A percentile compares a stretch with the other conserved stretches of the same genome.
phyloP scores from a whole-genome alignment of 2,329 filamentous ascomycete species.

The Colletotrichum salicis region DNA sequence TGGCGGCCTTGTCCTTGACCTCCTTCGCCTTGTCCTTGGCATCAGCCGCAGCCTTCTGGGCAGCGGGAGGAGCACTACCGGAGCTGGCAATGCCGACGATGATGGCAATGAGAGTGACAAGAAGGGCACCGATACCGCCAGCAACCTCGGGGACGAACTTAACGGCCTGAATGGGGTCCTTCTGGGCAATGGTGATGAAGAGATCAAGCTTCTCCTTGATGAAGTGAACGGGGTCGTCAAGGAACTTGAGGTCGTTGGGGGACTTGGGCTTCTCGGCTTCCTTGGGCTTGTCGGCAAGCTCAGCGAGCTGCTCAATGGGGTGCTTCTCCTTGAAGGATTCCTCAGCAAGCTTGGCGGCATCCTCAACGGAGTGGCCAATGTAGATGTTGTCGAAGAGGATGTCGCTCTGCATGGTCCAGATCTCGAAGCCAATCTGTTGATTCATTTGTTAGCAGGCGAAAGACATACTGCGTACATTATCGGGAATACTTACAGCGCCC shows the following conservation, averaged over 20 bases:
- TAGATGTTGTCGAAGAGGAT: conserved; percentile 99
- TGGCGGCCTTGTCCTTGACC: conserved; percentile 77
- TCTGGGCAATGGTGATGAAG: conserved; percentile 85
- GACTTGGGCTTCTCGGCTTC: conserved; percentile 71
- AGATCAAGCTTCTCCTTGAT: conserved; percentile 93
- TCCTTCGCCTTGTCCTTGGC: conserved; percentile 78
- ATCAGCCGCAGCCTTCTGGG: conserved; percentile 76
- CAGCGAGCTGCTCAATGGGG: conserved; percentile 81
- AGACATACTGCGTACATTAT: neutral
- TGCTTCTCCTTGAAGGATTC: conserved; percentile 94
- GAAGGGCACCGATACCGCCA: conserved; percentile 77
- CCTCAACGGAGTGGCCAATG: conserved; percentile 95
- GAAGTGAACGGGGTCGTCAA: conserved; percentile 88
- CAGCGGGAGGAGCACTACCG: conserved; percentile 70
- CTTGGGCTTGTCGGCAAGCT: conserved; percentile 85
- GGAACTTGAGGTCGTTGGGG: conserved; percentile 84
- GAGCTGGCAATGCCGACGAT: conserved; percentile 74
- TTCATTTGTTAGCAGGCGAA: conserved; percentile 16
- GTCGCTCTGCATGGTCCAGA: conserved; percentile 99
- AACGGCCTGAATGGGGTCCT: conserved; percentile 84
- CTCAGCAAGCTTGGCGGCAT: conserved; percentile 87
- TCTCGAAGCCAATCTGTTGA: conserved; percentile 92
- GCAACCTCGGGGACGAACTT: conserved; percentile 93
- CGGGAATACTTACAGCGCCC: conserved; percentile 79
- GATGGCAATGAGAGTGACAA: conserved; percentile 76